Evolutionary conservation across 1,284 basidiomycete species (phyloP).

Genomic region (Binderoboletus segoi): DNA sequence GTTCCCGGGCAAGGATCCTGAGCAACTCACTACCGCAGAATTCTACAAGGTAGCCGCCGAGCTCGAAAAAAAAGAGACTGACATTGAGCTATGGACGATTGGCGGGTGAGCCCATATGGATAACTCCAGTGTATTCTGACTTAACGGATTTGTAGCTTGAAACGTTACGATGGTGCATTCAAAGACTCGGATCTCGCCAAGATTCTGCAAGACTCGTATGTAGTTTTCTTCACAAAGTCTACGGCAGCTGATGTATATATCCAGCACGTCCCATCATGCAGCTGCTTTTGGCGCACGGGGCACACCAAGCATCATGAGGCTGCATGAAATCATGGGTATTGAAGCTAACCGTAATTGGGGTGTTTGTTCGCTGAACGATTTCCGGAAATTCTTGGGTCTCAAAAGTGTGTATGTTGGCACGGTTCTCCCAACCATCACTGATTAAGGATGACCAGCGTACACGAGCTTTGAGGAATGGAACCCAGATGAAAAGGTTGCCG

Average conservation of each 20-base stretch:
- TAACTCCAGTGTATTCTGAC: background rate
- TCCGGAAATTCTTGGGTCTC: slow-evolving; percentile 77
- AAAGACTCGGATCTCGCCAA: slow-evolving; percentile 72
- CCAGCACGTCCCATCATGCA: slow-evolving; percentile 73
- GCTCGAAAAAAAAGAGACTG: slow-evolving; percentile 44
- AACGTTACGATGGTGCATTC: slow-evolving; percentile 65
- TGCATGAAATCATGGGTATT: slow-evolving; percentile 84
- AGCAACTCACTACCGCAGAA: slow-evolving; percentile 57
- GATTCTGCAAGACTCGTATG: slow-evolving; percentile 69
- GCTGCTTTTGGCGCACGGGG: slow-evolving; percentile 79
- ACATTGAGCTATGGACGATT: slow-evolving; percentile 68
- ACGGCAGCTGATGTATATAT: slow-evolving; percentile 1
- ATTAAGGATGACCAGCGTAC: slow-evolving; percentile 45
- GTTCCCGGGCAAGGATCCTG: slow-evolving; percentile 56
- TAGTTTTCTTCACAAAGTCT: slow-evolving; percentile 10
- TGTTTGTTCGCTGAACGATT: slow-evolving; percentile 84
- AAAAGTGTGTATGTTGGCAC: slow-evolving; percentile 52
- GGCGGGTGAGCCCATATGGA: slow-evolving; percentile 49
- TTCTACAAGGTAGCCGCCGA: slow-evolving; percentile 54
- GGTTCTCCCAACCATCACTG: background rate
- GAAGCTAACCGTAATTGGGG: slow-evolving; percentile 80
- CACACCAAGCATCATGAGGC: slow-evolving; percentile 71
- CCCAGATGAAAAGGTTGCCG: slow-evolving; percentile 67
- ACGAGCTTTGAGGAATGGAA: slow-evolving; percentile 83
- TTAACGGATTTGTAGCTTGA: slow-evolving; percentile 43